phyloP scores from a whole-genome alignment of 768 basidiomycete genomes.

The Strobilomyces dryophilus region DNA sequence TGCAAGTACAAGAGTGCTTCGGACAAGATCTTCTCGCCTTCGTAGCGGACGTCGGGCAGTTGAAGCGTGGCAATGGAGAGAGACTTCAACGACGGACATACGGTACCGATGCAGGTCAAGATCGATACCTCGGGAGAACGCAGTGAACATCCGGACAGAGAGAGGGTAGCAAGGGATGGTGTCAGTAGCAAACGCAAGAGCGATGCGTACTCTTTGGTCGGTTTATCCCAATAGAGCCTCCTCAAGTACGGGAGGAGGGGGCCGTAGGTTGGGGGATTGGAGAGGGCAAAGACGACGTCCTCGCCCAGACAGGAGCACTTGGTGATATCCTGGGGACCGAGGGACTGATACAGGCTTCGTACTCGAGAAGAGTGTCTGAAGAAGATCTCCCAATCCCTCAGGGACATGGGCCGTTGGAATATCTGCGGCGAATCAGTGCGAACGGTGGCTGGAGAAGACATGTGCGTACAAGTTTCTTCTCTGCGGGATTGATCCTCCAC shows the following conservation, averaged over 20 bases:
- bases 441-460: not conserved
- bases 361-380: constrained; percentile 24
- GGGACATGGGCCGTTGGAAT: constrained; percentile 24
- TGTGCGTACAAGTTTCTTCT: constrained; percentile 12
- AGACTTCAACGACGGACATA: constrained; percentile 18
- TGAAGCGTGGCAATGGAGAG: constrained; percentile 6
- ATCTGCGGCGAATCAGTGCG: constrained; percentile 15
- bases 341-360: constrained; percentile 6
- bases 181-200: constrained; percentile 21
- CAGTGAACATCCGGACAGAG: constrained; percentile 6
- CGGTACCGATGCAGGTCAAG: constrained; percentile 15
- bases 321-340: not conserved
- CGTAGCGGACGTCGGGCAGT: constrained; percentile 3
- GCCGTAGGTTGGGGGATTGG: constrained; percentile 16
- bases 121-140: constrained; percentile 18
- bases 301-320: constrained; percentile 9
- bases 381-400: constrained; percentile 27
- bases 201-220: constrained; percentile 12
- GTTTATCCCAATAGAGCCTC: constrained; percentile 17
- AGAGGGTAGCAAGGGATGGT: constrained; percentile 17
- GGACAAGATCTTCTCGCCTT: constrained; percentile 20
- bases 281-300: constrained; percentile 24
- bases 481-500: constrained; percentile 15
- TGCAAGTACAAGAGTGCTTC: constrained; percentile 16
- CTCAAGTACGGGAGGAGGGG: constrained; percentile 22